Evolutionary conservation across 805 yeast genomes (phyloP).

Genomic region (Candida ipomoeae): DNA sequence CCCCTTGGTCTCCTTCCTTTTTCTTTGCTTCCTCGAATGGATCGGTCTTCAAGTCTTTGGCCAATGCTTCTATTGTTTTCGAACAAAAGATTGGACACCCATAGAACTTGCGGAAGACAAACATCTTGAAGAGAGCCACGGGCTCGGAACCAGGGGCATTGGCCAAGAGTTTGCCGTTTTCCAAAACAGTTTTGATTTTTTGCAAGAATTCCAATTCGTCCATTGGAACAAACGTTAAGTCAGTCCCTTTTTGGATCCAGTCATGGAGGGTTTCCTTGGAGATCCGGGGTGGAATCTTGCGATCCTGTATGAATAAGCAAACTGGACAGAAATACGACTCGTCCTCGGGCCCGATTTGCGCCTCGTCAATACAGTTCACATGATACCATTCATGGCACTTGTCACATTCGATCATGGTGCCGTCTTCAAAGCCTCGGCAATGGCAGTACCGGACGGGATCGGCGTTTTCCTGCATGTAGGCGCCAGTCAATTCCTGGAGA

Average conservation of each 20-base stretch:
- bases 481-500: conserved; percentile 6
- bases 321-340: conserved; percentile 17
- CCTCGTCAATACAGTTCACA: conserved; percentile 43
- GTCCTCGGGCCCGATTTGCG: conserved; percentile 13
- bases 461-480: conserved; percentile 1
- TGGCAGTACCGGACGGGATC: conserved; percentile 44
- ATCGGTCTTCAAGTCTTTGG: neutral
- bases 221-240: conserved; percentile 6
- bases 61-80: neutral
- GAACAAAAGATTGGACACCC: conserved; percentile 12
- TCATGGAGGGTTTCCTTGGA: neutral
- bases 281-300: neutral
- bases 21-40: neutral
- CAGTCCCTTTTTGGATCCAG: conserved; percentile 6
- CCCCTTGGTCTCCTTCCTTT: neutral
- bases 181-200: neutral
- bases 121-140: conserved; percentile 8
- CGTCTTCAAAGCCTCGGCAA: conserved; percentile 60
- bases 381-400: conserved; percentile 72
- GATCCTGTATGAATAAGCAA: conserved; percentile 6
- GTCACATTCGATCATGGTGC: conserved; percentile 66
- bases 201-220: conserved; percentile 8
- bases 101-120: conserved; percentile 15
- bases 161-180: neutral
- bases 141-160: neutral